Percentiles rank a stretch among this genome's conserved stretches.
Conservation (phyloP, 192 early-diverging fungal species). For the Rhizoclosmatium sp. region DNA sequence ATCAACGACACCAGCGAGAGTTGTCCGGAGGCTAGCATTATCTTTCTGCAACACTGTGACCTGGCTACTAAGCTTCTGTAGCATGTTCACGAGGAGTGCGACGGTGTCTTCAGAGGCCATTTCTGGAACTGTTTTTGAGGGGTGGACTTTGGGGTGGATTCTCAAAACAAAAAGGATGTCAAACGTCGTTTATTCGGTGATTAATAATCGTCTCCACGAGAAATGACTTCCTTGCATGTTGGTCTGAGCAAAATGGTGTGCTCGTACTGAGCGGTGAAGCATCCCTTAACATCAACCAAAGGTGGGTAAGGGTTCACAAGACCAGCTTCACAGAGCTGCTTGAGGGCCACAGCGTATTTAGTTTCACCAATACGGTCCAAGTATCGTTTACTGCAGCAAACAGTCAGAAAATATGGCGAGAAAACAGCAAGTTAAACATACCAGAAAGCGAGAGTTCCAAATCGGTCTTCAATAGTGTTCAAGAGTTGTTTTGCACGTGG, state of each 20-base stretch:
- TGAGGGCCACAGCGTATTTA: conserved; percentile 87
- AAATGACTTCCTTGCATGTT: conserved; percentile 80
- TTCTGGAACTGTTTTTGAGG: background rate
- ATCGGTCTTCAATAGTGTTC: conserved; percentile 85
- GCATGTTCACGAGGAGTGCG: background rate
- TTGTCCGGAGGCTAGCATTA: background rate
- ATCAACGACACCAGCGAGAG: too few relatives aligned
- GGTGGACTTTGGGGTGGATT: too few relatives aligned
- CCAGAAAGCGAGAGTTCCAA: conserved; percentile 95
- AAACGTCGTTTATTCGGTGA: background rate
- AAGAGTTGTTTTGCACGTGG: conserved; percentile 78
- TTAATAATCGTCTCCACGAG: conserved; percentile 77
- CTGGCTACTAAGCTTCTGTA: background rate
- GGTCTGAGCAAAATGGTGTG: conserved; percentile 85
- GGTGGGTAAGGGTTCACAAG: conserved; percentile 90
- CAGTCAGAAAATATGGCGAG: too few relatives aligned
- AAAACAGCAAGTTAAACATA: background rate
- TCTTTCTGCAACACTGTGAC: background rate
- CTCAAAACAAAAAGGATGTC: too few relatives aligned
- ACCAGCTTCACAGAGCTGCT: conserved; percentile 83
- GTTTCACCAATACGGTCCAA: conserved; percentile 92
- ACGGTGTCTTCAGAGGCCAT: background rate
- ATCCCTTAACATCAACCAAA: conserved; percentile 82
- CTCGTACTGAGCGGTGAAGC: conserved; percentile 96
- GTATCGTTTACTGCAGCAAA: conserved; percentile 72